These are phyloP conservation scores for Saccharomyces eubayanus DNA, from an alignment of 805 yeast species.

Conservation along the genomic window DNA sequence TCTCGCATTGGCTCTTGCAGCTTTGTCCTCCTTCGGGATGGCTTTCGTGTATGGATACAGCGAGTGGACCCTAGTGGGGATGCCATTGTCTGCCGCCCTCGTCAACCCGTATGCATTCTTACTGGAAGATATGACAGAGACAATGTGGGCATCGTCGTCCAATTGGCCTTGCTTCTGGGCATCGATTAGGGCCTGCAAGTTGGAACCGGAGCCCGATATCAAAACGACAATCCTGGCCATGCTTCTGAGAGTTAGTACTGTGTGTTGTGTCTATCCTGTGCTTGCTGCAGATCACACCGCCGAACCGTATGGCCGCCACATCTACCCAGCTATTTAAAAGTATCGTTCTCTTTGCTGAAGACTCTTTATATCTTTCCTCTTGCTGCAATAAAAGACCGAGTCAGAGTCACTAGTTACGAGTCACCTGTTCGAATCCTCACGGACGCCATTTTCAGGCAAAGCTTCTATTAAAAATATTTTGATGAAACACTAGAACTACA, in stretches of 20 bases:
- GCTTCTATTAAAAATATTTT: not conserved
- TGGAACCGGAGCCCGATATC: conserved; percentile 94
- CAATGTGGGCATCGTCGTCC: conserved; percentile 42
- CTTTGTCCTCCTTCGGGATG: conserved; percentile 59
- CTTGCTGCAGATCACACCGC: not conserved
- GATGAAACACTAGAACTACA: not conserved
- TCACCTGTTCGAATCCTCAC: not conserved
- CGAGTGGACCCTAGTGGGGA: conserved; percentile 66
- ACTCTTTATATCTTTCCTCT: not conserved
- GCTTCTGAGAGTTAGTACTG: conserved; percentile 11
- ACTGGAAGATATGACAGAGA: conserved; percentile 78
- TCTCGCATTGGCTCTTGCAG: conserved; percentile 53
- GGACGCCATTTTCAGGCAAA: not conserved
- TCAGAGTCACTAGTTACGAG: not conserved
- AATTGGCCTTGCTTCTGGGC: conserved; percentile 39
- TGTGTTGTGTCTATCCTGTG: not conserved
- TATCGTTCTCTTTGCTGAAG: not conserved
- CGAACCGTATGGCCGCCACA: not conserved
- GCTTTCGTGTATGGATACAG: conserved; percentile 67
- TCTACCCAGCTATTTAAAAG: not conserved
- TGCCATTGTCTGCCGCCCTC: conserved; percentile 62
- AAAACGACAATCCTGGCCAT: conserved; percentile 45
- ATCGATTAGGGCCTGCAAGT: conserved; percentile 88
- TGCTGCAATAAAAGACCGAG: not conserved
- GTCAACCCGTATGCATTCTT: conserved; percentile 78